Percentiles rank a stretch among this genome's conserved stretches.
phyloP scores from a whole-genome alignment of 345 rosid genomes.

The Carallia brachiata region DNA sequence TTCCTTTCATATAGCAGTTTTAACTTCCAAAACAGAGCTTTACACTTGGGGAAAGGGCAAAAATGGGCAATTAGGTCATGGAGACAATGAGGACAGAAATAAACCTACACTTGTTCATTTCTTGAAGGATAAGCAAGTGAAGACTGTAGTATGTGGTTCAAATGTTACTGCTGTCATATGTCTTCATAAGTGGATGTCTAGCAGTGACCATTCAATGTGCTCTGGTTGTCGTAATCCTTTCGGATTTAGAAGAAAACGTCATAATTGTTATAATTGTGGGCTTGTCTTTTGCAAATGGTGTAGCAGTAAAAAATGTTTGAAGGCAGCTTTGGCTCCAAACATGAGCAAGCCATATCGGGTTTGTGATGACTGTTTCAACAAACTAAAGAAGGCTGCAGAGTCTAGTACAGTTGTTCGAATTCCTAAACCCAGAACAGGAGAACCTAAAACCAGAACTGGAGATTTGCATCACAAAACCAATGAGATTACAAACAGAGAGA shows the following conservation, averaged over 20 bases:
- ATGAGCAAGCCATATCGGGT: constrained; percentile 80
- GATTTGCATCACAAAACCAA: constrained; percentile 29
- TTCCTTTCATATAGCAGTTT: constrained; percentile 68
- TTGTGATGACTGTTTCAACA: constrained; percentile 76
- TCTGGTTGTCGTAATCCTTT: constrained; percentile 82
- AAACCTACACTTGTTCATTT: constrained; percentile 55
- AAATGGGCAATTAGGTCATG: constrained; percentile 91
- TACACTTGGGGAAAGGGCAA: constrained; percentile 86
- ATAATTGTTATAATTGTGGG: constrained; percentile 95
- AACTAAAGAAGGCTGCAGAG: constrained; percentile 52
- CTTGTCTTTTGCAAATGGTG: constrained; percentile 83
- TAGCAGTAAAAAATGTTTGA: constrained; percentile 68
- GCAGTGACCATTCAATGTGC: constrained; percentile 68
- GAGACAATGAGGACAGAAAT: constrained; percentile 51
- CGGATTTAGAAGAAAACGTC: constrained; percentile 84
- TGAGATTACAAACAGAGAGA: constrained; percentile 41
- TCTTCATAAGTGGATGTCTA: constrained; percentile 63
- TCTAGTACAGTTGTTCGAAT: constrained; percentile 32
- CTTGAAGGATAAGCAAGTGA: constrained; percentile 72
- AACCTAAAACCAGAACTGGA: constrained; percentile 35
- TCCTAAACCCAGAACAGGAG: constrained; percentile 43
- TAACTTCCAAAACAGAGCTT: constrained; percentile 64
- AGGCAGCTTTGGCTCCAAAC: constrained; percentile 82
- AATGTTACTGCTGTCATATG: constrained; percentile 77
- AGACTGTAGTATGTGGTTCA: constrained; percentile 67